Conservation (phyloP, 2,329 filamentous ascomycete genomes). For the Colletotrichum tabaci region DNA sequence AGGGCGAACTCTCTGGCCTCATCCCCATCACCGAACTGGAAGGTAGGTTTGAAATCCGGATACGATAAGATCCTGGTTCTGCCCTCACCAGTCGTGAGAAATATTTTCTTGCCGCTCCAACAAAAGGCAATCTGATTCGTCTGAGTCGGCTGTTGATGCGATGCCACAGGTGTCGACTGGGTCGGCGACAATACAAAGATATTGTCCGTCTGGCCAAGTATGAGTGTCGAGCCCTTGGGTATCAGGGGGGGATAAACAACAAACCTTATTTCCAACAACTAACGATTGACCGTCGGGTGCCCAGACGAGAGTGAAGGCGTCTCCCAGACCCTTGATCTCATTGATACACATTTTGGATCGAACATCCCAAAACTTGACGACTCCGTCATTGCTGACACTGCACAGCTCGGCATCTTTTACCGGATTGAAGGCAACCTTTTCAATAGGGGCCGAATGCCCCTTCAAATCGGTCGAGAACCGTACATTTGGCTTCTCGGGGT, state of each 20-base stretch:
- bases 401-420: slow-evolving; percentile 83
- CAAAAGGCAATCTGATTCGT: slow-evolving; percentile 83
- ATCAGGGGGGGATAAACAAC: slow-evolving; percentile 37
- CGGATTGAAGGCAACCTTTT: slow-evolving; percentile 85
- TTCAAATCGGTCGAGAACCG: slow-evolving; percentile 83
- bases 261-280: slow-evolving; percentile 81
- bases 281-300: slow-evolving; percentile 78
- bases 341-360: slow-evolving; percentile 79
- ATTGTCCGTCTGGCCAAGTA: slow-evolving; percentile 67
- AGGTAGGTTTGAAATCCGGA: slow-evolving; percentile 71
- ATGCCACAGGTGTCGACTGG: slow-evolving; percentile 68
- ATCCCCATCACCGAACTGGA: slow-evolving; percentile 63
- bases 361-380: slow-evolving; percentile 86
- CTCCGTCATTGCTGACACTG: slow-evolving; percentile 81
- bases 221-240: neutral
- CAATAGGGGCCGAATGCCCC: slow-evolving; percentile 75
- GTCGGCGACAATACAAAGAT: slow-evolving; percentile 75
- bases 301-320: slow-evolving; percentile 82
- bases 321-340: slow-evolving; percentile 76
- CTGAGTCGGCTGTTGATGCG: slow-evolving; percentile 73
- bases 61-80: slow-evolving; percentile 79
- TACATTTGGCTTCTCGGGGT: slow-evolving; percentile 81
- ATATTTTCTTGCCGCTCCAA: slow-evolving; percentile 79
- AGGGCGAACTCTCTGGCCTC: slow-evolving; percentile 71
- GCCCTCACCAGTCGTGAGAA: slow-evolving; percentile 80